A percentile compares a stretch with the other conserved stretches of the same genome.
Evolutionary conservation across 257 asterid genomes (phyloP).

Genomic region (Oldenlandia corymbosa): DNA sequence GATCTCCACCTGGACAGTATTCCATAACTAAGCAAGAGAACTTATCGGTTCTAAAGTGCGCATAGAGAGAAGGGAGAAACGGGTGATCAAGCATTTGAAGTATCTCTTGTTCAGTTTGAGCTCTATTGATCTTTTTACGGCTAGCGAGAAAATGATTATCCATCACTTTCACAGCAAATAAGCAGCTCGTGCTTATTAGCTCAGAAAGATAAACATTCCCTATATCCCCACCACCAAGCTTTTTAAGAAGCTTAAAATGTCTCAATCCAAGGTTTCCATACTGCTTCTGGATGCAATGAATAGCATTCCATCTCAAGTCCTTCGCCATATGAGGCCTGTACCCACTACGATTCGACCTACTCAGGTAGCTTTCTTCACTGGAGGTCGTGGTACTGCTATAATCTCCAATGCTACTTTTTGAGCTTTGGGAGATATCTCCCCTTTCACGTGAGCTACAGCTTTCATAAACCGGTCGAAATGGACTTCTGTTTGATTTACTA

Average conservation of each 20-base stretch:
- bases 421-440: constrained; percentile 70
- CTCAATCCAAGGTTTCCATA: constrained; percentile 51
- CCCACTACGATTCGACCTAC: constrained; percentile 64
- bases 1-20: constrained; percentile 93
- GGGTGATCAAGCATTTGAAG: constrained; percentile 87
- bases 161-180: constrained; percentile 82
- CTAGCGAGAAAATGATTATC: constrained; percentile 51
- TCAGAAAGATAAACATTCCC: constrained; percentile 75
- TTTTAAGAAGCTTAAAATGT: constrained; percentile 65
- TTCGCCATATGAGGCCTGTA: constrained; percentile 76
- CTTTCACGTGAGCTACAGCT: constrained; percentile 50
- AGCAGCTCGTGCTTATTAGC: constrained; percentile 64
- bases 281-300: constrained; percentile 52
- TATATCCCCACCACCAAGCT: constrained; percentile 85
- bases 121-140: constrained; percentile 60
- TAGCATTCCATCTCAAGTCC: constrained; percentile 88
- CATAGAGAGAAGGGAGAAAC: constrained; percentile 82
- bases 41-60: constrained; percentile 57
- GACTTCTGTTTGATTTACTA: constrained; percentile 30
- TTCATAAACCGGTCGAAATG: constrained; percentile 35
- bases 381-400: constrained; percentile 67
- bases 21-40: constrained; percentile 82
- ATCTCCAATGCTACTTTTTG: constrained; percentile 78
- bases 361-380: constrained; percentile 64
- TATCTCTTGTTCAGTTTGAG: constrained; percentile 80